Evolutionary conservation across 257 asterid species (phyloP).

Genomic region (Buddleja alternifolia): DNA sequence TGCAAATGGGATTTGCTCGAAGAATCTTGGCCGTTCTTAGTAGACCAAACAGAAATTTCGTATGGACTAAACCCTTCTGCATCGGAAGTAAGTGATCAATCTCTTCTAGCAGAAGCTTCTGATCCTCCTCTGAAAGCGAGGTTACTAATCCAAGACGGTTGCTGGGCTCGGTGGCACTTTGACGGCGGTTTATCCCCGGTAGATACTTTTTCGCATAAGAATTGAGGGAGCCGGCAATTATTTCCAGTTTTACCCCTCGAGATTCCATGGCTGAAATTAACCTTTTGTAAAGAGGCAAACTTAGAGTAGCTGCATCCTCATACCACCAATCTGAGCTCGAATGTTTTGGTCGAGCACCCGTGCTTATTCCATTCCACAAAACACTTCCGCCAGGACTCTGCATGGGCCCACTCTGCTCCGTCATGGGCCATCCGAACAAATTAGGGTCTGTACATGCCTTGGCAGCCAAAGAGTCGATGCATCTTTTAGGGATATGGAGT

Average conservation of each 20-base stretch:
- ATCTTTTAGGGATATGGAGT: slow-evolving; percentile 66
- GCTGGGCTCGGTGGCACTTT: slow-evolving; percentile 53
- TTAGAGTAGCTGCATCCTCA: slow-evolving; percentile 85
- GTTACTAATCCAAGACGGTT: slow-evolving; percentile 50
- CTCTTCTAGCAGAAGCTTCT: slow-evolving; percentile 81
- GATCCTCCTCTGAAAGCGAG: slow-evolving; percentile 77
- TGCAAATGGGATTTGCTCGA: slow-evolving; percentile 55
- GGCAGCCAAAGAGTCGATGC: slow-evolving; percentile 80
- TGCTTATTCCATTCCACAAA: slow-evolving; percentile 97
- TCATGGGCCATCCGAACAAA: slow-evolving; percentile 90
- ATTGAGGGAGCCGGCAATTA: slow-evolving; percentile 73
- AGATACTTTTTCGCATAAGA: slow-evolving; percentile 74
- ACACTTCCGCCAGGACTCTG: slow-evolving; percentile 98
- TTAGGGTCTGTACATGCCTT: slow-evolving; percentile 82
- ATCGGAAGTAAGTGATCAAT: slow-evolving; percentile 71
- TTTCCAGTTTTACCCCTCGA: slow-evolving; percentile 68
- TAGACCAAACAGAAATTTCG: slow-evolving; percentile 77
- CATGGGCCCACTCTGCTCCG: slow-evolving; percentile 94
- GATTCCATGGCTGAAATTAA: slow-evolving; percentile 77
- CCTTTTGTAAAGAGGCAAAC: slow-evolving; percentile 70
- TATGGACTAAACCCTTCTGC: slow-evolving; percentile 79
- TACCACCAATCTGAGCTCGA: slow-evolving; percentile 93
- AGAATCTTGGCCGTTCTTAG: slow-evolving; percentile 89
- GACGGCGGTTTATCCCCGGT: slow-evolving; percentile 83
- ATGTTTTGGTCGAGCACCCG: slow-evolving; percentile 82